Evolutionary conservation across 2,329 filamentous ascomycete genomes (phyloP).

Genomic region (Pezicula carpinea): DNA sequence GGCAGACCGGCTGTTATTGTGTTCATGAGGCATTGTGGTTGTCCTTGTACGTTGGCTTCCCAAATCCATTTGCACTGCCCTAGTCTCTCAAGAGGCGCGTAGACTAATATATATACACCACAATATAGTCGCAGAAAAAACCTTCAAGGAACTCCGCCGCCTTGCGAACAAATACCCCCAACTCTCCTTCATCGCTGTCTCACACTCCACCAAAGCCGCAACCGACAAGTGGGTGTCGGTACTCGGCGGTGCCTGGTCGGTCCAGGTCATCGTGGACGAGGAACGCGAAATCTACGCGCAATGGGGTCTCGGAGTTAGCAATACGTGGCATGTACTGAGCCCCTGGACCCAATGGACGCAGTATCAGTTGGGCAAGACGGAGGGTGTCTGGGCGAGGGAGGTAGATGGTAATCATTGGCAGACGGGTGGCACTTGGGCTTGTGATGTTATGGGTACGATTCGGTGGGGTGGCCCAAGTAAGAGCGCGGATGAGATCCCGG

Average conservation of each 20-base stretch:
- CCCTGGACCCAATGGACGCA: slow-evolving; percentile 52
- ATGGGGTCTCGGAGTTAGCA: slow-evolving; percentile 62
- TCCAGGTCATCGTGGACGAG: slow-evolving; percentile 57
- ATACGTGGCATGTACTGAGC: slow-evolving; percentile 58
- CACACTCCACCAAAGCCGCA: slow-evolving; percentile 56
- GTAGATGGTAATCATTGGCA: slow-evolving; percentile 67
- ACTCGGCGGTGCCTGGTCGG: slow-evolving; percentile 35
- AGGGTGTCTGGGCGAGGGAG: slow-evolving; percentile 59
- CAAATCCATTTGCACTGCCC: neutral
- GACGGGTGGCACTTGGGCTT: slow-evolving; percentile 50
- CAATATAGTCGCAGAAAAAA: slow-evolving; percentile 60
- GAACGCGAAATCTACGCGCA: slow-evolving; percentile 56
- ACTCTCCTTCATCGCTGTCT: slow-evolving; percentile 57
- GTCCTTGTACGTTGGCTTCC: slow-evolving; percentile 55
- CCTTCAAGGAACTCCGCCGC: slow-evolving; percentile 50
- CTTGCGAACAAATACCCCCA: slow-evolving; percentile 47
- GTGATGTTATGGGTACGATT: slow-evolving; percentile 35
- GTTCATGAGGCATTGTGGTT: slow-evolving; percentile 70
- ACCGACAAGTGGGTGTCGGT: slow-evolving; percentile 36
- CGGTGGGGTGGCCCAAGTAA: slow-evolving; percentile 46
- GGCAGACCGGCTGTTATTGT: slow-evolving; percentile 55
- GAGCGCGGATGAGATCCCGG: slow-evolving; percentile 49
- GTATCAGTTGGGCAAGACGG: slow-evolving; percentile 52
- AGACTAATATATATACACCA: neutral
- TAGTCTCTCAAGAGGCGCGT: neutral